These are phyloP conservation scores for Penicillium argentinense DNA, from an alignment of 495 filamentous ascomycete species.

Conservation along the genomic window DNA sequence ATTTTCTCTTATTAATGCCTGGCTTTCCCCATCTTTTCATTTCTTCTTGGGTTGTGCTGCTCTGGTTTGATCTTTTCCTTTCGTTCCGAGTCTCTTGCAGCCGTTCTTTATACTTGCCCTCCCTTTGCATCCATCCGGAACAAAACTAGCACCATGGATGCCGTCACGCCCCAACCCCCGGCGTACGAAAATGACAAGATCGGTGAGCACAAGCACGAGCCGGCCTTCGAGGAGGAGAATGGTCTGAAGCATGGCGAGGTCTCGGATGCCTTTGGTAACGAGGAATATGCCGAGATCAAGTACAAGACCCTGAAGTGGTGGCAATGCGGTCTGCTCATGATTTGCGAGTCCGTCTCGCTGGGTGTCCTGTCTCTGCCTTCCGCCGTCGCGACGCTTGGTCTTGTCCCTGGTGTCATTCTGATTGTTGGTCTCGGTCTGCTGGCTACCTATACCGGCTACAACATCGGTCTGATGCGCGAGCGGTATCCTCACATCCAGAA, in stretches of 20 bases:
- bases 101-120: neutral
- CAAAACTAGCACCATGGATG: conserved; percentile 27
- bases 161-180: conserved; percentile 18
- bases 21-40: neutral
- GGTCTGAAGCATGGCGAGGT: conserved; percentile 36
- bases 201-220: conserved; percentile 15
- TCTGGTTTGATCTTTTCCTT: neutral
- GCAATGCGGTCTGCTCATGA: conserved; percentile 54
- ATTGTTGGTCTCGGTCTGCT: conserved; percentile 64
- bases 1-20: neutral
- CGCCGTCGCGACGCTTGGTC: conserved; percentile 62
- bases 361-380: conserved; percentile 64
- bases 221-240: conserved; percentile 26
- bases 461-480: conserved; percentile 73
- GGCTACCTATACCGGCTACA: conserved; percentile 74
- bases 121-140: neutral
- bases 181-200: conserved; percentile 25
- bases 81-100: neutral
- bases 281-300: conserved; percentile 44
- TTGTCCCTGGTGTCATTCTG: conserved; percentile 60
- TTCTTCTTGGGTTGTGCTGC: neutral
- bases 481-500: conserved; percentile 64
- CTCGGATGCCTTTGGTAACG: conserved; percentile 44
- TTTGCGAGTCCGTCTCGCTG: conserved; percentile 71
- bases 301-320: conserved; percentile 52